phyloP scores from a whole-genome alignment of 495 filamentous ascomycete species.

The Cercophora sp. region DNA sequence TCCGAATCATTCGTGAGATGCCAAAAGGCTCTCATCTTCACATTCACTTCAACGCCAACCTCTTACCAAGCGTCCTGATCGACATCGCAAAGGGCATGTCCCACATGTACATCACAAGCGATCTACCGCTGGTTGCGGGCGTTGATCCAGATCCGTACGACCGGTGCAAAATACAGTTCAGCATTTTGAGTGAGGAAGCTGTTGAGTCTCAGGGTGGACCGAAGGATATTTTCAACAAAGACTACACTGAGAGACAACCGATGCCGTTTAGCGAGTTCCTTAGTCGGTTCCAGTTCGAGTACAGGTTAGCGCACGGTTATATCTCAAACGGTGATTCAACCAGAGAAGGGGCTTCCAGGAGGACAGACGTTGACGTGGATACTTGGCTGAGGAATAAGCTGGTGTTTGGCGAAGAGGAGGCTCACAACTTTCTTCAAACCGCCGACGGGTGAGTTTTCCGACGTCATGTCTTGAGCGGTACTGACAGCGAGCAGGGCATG shows the following conservation, averaged over 20 bases:
- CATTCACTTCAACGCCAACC: constrained; percentile 55
- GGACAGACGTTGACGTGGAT: constrained; percentile 17
- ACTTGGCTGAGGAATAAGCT: constrained; percentile 48
- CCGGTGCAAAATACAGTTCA: constrained; percentile 48
- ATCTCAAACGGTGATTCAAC: not conserved
- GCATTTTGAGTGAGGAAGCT: constrained; percentile 31
- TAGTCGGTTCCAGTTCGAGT: constrained; percentile 14
- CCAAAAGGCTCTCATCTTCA: constrained; percentile 55
- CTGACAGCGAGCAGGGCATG: constrained; percentile 40
- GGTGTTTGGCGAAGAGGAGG: constrained; percentile 46
- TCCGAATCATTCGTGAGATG: constrained; percentile 38
- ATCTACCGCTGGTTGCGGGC: constrained; percentile 27
- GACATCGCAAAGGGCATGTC: constrained; percentile 45
- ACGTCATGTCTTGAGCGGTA: not conserved
- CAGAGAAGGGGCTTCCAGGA: not conserved
- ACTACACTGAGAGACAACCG: constrained; percentile 25
- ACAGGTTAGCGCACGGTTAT: not conserved
- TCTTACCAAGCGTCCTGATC: constrained; percentile 45
- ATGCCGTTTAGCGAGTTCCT: constrained; percentile 40
- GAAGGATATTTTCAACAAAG: constrained; percentile 19
- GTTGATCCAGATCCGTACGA: constrained; percentile 26
- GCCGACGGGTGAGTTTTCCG: constrained; percentile 30
- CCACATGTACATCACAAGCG: constrained; percentile 52
- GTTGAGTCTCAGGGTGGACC: constrained; percentile 13
- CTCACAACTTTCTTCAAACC: constrained; percentile 36